Percentiles rank a stretch among this genome's conserved stretches.
Conservation (phyloP, 2,329 filamentous ascomycete species). For the Sporothrix brunneoviolacea region DNA sequence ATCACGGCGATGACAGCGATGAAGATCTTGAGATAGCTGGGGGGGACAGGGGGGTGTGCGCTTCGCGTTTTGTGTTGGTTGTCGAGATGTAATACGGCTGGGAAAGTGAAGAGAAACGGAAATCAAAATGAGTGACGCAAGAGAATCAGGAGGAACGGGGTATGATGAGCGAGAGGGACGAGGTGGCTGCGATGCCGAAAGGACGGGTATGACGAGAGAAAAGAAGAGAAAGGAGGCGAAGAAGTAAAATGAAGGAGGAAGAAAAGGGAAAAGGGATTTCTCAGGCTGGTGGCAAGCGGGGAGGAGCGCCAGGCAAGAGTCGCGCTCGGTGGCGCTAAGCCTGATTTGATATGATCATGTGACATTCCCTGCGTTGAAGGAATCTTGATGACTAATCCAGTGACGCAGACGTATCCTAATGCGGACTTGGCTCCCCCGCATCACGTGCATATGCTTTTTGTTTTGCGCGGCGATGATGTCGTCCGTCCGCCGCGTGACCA, state of each 20-base stretch:
- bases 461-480: no score
- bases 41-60: background rate
- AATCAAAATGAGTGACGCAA: background rate
- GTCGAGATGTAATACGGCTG: background rate
- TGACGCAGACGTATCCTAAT: no score
- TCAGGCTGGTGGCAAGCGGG: background rate
- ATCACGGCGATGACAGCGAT: background rate
- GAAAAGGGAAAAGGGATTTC: background rate
- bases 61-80: background rate
- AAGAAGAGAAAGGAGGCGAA: background rate
- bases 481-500: no score
- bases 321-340: background rate
- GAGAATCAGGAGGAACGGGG: background rate
- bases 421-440: conserved; percentile 1
- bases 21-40: background rate
- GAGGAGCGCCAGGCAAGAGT: no score
- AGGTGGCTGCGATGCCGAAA: conserved; percentile 1
- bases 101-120: background rate
- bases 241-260: conserved; percentile 5
- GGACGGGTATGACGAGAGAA: background rate
- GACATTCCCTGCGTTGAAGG: no score
- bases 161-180: background rate
- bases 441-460: conserved; percentile 5
- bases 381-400: no score
- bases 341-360: background rate